These are phyloP conservation scores for Phialophora macrospora DNA, from an alignment of 2,329 filamentous ascomycete genomes.

Conservation along the genomic window DNA sequence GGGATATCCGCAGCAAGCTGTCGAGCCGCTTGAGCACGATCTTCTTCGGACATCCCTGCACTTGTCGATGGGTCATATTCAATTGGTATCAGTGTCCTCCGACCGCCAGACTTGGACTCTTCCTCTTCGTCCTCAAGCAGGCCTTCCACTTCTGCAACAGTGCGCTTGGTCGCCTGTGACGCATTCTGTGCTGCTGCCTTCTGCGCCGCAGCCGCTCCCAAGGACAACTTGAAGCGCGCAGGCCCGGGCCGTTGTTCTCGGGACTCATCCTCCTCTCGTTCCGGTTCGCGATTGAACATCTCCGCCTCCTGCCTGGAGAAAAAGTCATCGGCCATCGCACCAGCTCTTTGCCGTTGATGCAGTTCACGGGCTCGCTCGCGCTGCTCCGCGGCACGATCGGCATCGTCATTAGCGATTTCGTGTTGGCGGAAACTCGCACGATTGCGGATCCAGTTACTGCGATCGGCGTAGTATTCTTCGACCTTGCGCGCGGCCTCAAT, in stretches of 20 bases:
- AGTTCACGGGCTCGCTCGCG: slow-evolving; percentile 72
- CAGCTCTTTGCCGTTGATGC: slow-evolving; percentile 75
- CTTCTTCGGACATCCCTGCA: slow-evolving; percentile 79
- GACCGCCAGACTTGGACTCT: slow-evolving; percentile 64
- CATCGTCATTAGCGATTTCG: slow-evolving; percentile 78
- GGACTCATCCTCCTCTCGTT: slow-evolving; percentile 36
- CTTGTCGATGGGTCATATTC: slow-evolving; percentile 74
- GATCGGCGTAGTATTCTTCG: slow-evolving; percentile 86
- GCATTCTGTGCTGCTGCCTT: slow-evolving; percentile 63
- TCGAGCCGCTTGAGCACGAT: slow-evolving; percentile 78
- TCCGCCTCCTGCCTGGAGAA: slow-evolving; percentile 77
- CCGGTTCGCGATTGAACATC: slow-evolving; percentile 54
- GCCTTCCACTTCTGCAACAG: slow-evolving; percentile 88
- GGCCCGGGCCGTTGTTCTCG: slow-evolving; percentile 57
- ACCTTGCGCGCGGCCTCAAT: slow-evolving; percentile 73
- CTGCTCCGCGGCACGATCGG: slow-evolving; percentile 77
- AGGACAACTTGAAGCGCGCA: slow-evolving; percentile 87
- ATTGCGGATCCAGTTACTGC: slow-evolving; percentile 81
- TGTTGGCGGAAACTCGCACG: slow-evolving; percentile 73
- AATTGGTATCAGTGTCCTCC: slow-evolving; percentile 79
- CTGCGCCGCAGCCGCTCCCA: slow-evolving; percentile 83
- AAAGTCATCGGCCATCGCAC: slow-evolving; percentile 88
- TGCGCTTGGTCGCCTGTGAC: slow-evolving; percentile 63
- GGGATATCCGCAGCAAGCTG: slow-evolving; percentile 90
- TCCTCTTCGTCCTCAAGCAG: slow-evolving; percentile 95